Conservation (phyloP, 1,284 basidiomycete species). For the Irpex sp. region DNA sequence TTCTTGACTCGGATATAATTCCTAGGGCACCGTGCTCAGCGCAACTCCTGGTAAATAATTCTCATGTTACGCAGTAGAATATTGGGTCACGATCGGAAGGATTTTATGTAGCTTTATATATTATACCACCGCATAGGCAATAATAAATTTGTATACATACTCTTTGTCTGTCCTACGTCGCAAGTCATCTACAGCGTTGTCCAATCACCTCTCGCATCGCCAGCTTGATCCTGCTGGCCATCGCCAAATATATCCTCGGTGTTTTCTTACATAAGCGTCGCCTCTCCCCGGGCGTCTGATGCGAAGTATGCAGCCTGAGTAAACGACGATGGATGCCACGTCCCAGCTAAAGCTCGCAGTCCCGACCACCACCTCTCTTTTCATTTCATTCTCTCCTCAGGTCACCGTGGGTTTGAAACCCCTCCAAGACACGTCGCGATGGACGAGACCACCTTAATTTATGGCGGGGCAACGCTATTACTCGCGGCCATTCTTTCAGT, state of each 20-base stretch:
- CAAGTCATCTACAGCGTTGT: no score
- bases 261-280: neutral
- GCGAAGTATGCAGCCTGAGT: neutral
- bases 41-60: no score
- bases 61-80: no score
- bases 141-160: no score
- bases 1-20: no score
- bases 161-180: no score
- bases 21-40: no score
- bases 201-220: neutral
- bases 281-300: neutral
- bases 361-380: neutral
- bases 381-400: neutral
- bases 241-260: neutral
- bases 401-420: neutral
- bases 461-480: constrained; percentile 12
- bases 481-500: constrained; percentile 24
- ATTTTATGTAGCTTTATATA: no score
- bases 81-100: no score
- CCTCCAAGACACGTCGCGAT: neutral
- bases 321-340: neutral
- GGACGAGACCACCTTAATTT: neutral
- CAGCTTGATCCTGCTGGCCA: neutral
- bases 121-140: no score
- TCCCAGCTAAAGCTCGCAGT: neutral